Evolutionary conservation across 1,139 yeast genomes (phyloP).

Genomic region (Suhomyces wounanorum): DNA sequence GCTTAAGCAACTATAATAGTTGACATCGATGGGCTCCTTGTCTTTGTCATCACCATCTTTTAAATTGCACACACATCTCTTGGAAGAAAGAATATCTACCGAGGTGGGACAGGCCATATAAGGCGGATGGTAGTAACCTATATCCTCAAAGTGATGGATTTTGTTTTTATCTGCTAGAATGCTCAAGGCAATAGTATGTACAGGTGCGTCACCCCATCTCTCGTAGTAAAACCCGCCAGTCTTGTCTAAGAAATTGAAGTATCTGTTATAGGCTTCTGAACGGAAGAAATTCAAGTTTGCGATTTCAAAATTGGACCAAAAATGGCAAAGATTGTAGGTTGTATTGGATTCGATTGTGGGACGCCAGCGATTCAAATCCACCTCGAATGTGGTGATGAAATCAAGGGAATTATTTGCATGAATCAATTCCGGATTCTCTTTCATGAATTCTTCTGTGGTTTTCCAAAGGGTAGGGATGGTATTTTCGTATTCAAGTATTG

Average conservation of each 20-base stretch:
- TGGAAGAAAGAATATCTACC: conserved; percentile 47
- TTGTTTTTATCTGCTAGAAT: conserved; percentile 66
- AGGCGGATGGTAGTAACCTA: conserved; percentile 86
- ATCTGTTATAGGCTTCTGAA: conserved; percentile 66
- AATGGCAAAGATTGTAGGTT: conserved; percentile 86
- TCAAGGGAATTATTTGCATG: conserved; percentile 70
- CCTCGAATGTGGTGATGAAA: conserved; percentile 65
- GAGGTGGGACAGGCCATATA: conserved; percentile 78
- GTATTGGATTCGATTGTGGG: conserved; percentile 32
- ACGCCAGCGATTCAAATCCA: conserved; percentile 33
- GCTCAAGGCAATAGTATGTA: conserved; percentile 77
- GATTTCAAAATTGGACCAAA: conserved; percentile 94
- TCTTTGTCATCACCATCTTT: conserved; percentile 40
- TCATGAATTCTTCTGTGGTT: conserved; percentile 66
- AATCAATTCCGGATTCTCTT: conserved; percentile 58
- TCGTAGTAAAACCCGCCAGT: conserved; percentile 88
- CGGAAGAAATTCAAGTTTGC: conserved; percentile 81
- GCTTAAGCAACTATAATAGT: conserved; percentile 70
- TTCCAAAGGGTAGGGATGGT: conserved; percentile 76
- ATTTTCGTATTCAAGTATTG: conserved; percentile 48
- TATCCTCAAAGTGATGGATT: conserved; percentile 86
- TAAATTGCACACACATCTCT: conserved; percentile 70
- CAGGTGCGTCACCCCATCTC: conserved; percentile 99
- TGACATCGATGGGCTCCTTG: conserved; percentile 52
- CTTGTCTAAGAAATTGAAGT: conserved; percentile 66